Evolutionary conservation across 2,329 filamentous ascomycete genomes (phyloP).

Genomic region (Nothophaeocryptopus gaeumannii): DNA sequence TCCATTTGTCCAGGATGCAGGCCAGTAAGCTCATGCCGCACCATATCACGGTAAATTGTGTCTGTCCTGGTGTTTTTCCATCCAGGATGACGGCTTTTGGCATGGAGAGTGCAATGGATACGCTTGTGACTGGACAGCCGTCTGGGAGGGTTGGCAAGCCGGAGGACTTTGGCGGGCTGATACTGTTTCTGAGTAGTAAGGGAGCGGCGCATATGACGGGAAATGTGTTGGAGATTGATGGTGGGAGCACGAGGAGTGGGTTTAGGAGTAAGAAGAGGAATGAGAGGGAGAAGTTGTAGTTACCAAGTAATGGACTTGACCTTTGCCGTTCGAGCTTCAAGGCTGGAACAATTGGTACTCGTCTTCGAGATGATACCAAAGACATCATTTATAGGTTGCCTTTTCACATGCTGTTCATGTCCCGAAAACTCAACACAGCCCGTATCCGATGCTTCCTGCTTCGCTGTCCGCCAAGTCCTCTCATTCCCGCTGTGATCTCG

Average conservation of each 20-base stretch:
- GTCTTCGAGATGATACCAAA: too few species aligned
- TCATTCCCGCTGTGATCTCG: too few species aligned
- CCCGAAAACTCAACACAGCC: too few species aligned
- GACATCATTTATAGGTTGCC: too few species aligned
- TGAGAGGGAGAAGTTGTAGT: conserved; percentile 23
- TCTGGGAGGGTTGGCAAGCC: conserved; percentile 49
- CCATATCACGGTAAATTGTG: conserved; percentile 56
- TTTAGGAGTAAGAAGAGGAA: conserved; percentile 37
- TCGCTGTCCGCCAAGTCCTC: too few species aligned
- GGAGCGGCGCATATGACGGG: conserved; percentile 48
- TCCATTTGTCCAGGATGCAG: conserved; percentile 56
- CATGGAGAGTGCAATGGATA: conserved; percentile 49
- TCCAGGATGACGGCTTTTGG: conserved; percentile 54
- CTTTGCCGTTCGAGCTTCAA: too few species aligned
- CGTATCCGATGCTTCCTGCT: too few species aligned
- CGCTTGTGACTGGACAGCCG: conserved; percentile 46
- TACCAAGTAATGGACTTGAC: too few species aligned
- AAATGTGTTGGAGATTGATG: conserved; percentile 50
- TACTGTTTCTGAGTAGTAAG: conserved; percentile 44
- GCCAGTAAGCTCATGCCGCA: conserved; percentile 51
- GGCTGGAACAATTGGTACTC: too few species aligned
- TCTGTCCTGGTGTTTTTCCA: conserved; percentile 55
- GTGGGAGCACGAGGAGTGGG: conserved; percentile 44
- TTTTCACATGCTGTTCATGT: too few species aligned
- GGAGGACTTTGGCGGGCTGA: conserved; percentile 47